phyloP scores from a whole-genome alignment of 2,329 filamentous ascomycete species.

The Colletotrichum sp. region DNA sequence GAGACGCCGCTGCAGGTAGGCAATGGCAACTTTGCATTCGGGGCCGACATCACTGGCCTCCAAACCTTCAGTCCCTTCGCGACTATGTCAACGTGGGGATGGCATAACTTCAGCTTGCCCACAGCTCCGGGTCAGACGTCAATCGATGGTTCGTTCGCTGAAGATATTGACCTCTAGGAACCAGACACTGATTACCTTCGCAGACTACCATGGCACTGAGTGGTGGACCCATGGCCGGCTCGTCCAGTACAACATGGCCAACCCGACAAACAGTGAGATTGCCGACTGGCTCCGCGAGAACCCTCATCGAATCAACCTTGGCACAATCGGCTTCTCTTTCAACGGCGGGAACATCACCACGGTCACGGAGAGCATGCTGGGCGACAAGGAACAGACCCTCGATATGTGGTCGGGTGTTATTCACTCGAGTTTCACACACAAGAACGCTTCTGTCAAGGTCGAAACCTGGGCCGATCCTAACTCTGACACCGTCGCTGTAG shows the following conservation, averaged over 20 bases:
- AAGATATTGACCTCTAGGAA: not conserved
- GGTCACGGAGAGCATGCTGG: slow-evolving; percentile 45
- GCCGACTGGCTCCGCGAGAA: slow-evolving; percentile 51
- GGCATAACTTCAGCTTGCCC: slow-evolving; percentile 55
- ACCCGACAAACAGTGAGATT: slow-evolving; percentile 44
- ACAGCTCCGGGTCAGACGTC: slow-evolving; percentile 38
- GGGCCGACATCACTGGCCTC: slow-evolving; percentile 51
- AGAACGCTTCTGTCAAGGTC: slow-evolving; percentile 42
- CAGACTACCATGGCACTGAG: slow-evolving; percentile 44
- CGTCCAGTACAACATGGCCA: slow-evolving; percentile 47
- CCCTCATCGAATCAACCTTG: slow-evolving; percentile 57
- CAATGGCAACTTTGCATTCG: slow-evolving; percentile 55
- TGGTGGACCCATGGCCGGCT: slow-evolving; percentile 48
- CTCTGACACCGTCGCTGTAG: slow-evolving; percentile 51
- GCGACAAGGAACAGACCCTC: slow-evolving; percentile 44
- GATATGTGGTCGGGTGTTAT: slow-evolving; percentile 55
- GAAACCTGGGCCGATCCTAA: slow-evolving; percentile 49
- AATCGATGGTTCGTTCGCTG: not conserved
- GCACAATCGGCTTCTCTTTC: slow-evolving; percentile 52
- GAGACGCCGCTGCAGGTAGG: slow-evolving; percentile 58
- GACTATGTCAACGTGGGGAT: slow-evolving; percentile 54
- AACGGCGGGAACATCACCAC: slow-evolving; percentile 27
- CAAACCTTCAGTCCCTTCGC: slow-evolving; percentile 51
- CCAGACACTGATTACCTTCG: not conserved
- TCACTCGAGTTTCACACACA: slow-evolving; percentile 47